Percentiles rank a stretch among this genome's conserved stretches.
Conservation (phyloP, 1,284 basidiomycete genomes). For the Marasmius sp. region DNA sequence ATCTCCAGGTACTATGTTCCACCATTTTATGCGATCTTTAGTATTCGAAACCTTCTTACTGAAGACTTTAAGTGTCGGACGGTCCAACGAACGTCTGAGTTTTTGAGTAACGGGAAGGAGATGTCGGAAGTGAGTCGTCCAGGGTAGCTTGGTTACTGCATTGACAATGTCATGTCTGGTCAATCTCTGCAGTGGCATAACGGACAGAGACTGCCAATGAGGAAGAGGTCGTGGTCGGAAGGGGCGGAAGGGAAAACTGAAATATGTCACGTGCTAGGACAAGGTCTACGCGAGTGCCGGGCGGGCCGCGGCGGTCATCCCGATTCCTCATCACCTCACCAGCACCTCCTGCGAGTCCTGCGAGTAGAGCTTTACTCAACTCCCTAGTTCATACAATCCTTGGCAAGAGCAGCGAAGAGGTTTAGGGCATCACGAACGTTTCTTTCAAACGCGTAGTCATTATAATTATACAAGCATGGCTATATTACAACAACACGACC, state of each 20-base stretch:
- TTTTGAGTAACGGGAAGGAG: constrained; percentile 55
- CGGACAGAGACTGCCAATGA: background rate
- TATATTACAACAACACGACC: background rate
- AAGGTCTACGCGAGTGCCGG: background rate
- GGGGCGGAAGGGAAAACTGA: background rate
- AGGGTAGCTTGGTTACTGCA: constrained; percentile 51
- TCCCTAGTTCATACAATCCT: too few relatives aligned
- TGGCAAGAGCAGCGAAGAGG: too few relatives aligned
- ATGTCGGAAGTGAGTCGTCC: constrained; percentile 66
- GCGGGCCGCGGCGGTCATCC: background rate
- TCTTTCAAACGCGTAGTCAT: background rate
- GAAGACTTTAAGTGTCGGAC: constrained; percentile 28
- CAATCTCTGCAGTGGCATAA: constrained; percentile 34
- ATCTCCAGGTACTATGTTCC: constrained; percentile 86
- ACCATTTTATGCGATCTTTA: constrained; percentile 75
- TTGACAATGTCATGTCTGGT: constrained; percentile 41
- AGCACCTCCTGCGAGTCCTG: too few relatives aligned
- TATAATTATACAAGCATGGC: background rate
- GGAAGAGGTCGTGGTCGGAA: background rate
- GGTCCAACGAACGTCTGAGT: constrained; percentile 29
- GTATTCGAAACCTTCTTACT: constrained; percentile 55
- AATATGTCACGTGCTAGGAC: background rate
- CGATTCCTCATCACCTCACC: too few relatives aligned
- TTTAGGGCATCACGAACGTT: too few relatives aligned
- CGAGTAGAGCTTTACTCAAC: too few relatives aligned